Evolutionary conservation across 1,139 yeast species (phyloP), one percentile per base, ranked within the genome.

Genomic region (Yamadazyma sp.): DNA sequence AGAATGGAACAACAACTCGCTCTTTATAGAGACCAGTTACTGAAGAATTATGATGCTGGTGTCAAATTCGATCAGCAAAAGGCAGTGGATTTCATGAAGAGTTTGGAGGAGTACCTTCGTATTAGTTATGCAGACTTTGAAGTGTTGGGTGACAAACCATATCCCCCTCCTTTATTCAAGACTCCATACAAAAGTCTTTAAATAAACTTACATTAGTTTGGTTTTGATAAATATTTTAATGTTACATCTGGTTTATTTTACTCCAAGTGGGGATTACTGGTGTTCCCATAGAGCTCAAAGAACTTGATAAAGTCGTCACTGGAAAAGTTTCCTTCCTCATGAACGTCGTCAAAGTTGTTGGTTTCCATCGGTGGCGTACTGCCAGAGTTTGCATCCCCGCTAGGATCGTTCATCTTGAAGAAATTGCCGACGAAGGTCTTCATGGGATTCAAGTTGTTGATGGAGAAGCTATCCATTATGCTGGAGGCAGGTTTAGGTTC

Each of bases 111-210:
- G 7, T 73, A 70, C 45, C 53, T 64, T 34, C 50, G 49, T 10
- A 52, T 53, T 15, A 63, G 73, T 4, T 70, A 70, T 62, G 61
- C 55, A 34, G 74, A 72, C 44, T 70, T 72, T 65, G 69, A 65
- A 54, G 43, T 35, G 1, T 15, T 62, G 28, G 48, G 46, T 8
- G 64, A 57, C 17, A 70, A 63, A 42, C 61, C 27, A 1, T 46
- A 38, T 29, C 52, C 51, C 16, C 52, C 50, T 25, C 37, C 42
- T 27, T 37, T 43, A 6, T 47, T 47, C 29, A 29, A 37, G 12
- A 34, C 42, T 27, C 51, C 52, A 5, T 48, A 48, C 33, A 37
- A 20, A 5, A 13, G 8, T 11, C 31, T 28, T 25, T 34, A 16
- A 25, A 34, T 21, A 21, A 14, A 20, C 21, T 13, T n/a, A 27